Base-by-base conservation (phyloP, 306 rosid species). In the Glycine latifolia region DNA sequence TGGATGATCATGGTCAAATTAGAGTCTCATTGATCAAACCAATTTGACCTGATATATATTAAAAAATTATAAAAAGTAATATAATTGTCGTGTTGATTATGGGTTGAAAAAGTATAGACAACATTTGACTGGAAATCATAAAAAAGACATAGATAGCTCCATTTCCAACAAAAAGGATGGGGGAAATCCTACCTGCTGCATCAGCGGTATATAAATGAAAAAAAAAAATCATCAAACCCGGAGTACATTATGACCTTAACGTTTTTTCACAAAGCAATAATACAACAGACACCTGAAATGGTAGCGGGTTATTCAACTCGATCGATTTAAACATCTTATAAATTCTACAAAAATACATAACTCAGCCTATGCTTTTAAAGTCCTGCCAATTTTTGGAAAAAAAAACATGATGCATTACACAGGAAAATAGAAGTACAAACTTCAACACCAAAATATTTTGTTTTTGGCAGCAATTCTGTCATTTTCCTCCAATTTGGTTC, bases 391-490 rank as follows among this genome's bases (percentile, higher is more conserved):
- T 26, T 83, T 67, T 56, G 16, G 75, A 77, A 48, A 26, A 62
- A 55, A 31, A 11, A 16, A 31, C 33, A 49, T 8, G 65, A 35
- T n/a, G 54, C 80, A 67, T 74, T 16, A 59, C 37, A 67, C 35
- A 73, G 7, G 50, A 49, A 84, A 14, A 53, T 16, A 10, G 7
- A 67, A 66, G 82, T 53, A 71, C 67, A 67, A 69, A 62, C 82
- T 94, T 94, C 92, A 93, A 73, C 85, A 76, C 99, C 99, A 95
- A 80, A 81, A 84, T 67, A 81, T 72, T 79, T 72, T 86, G 80
- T 90, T 83, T 89, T 87, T 93, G 35, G 89, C 82, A 3, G 93
- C 85, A 78, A 93, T 66, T 71, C 68, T 78, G 56, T 81, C 89
- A 71, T 66, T 82, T 86, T 67, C 86, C 77, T 86, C 88, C 59